These are phyloP conservation scores for Tetracentron sinense DNA, from an alignment of 164 flowering plant species.

Conservation along the genomic window DNA sequence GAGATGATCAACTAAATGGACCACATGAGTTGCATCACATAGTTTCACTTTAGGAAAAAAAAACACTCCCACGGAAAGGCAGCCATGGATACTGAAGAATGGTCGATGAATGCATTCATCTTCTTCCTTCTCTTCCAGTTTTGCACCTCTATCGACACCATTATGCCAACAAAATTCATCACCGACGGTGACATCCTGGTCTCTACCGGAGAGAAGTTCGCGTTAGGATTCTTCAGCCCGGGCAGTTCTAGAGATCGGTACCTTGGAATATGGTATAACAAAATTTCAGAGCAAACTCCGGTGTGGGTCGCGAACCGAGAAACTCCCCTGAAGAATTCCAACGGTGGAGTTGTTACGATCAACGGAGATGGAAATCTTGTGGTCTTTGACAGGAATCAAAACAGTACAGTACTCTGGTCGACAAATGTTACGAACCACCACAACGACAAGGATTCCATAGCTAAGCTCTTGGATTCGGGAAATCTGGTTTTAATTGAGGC, in stretches of 20 bases:
- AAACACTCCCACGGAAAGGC: too few relatives aligned
- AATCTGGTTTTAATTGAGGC: constrained; percentile 10
- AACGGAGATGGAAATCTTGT: constrained; percentile 11
- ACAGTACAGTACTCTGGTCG: constrained; percentile 15
- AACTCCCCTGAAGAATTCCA: constrained; percentile 6
- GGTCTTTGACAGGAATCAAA: constrained; percentile 7
- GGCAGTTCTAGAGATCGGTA: constrained; percentile 9
- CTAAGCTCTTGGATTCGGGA: constrained; percentile 14
- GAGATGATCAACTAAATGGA: too few relatives aligned
- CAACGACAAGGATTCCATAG: neutral
- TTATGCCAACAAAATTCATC: neutral
- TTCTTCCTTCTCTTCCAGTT: too few relatives aligned
- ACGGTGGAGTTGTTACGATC: constrained; percentile 10
- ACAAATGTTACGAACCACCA: neutral
- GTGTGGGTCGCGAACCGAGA: constrained; percentile 17
- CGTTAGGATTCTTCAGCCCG: constrained; percentile 16
- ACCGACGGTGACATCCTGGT: neutral
- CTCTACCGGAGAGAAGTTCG: neutral
- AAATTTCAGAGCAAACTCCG: neutral
- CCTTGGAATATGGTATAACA: constrained; percentile 13
- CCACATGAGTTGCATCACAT: too few relatives aligned
- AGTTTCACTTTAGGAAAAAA: too few relatives aligned
- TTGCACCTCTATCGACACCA: neutral
- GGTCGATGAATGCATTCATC: too few relatives aligned
- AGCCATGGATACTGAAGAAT: too few relatives aligned